phyloP scores from a whole-genome alignment of 441 rosid genomes.

The Gossypium lobatum region DNA sequence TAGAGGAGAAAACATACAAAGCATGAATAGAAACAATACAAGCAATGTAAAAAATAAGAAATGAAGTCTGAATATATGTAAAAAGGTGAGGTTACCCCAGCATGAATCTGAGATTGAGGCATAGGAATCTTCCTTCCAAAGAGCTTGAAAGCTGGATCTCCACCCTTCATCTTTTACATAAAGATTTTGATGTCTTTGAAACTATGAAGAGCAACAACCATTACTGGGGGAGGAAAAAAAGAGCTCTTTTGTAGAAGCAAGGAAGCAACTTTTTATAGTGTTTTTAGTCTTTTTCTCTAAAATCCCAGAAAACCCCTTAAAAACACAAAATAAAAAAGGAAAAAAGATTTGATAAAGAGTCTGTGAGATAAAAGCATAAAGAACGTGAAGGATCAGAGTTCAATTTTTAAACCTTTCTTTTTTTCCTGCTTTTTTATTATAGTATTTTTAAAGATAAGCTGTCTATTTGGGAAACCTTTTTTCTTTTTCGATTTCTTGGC shows the following conservation, averaged over 20 bases:
- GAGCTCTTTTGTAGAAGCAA: slow-evolving; percentile 9
- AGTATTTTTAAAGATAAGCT: not conserved
- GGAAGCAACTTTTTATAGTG: slow-evolving; percentile 15
- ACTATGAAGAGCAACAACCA: slow-evolving; percentile 23
- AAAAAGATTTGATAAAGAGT: not conserved
- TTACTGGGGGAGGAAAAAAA: not conserved
- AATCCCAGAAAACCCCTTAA: slow-evolving; percentile 6
- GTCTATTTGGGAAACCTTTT: not conserved
- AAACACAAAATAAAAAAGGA: slow-evolving; percentile 18
- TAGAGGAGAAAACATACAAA: not conserved
- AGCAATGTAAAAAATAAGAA: not conserved
- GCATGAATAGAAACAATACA: not conserved
- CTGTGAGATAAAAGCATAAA: slow-evolving; percentile 32
- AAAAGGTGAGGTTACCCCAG: slow-evolving; percentile 12
- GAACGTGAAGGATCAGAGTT: slow-evolving; percentile 42
- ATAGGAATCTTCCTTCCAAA: slow-evolving; percentile 59
- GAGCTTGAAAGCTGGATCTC: slow-evolving; percentile 60
- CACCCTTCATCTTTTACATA: slow-evolving; percentile 22
- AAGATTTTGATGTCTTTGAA: slow-evolving; percentile 4
- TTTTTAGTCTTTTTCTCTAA: not conserved
- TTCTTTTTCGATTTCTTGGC: not conserved
- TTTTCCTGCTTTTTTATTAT: not conserved
- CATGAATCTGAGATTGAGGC: slow-evolving; percentile 40
- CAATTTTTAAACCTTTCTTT: slow-evolving; percentile 8
- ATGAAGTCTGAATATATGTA: not conserved